Conservation (phyloP, 352 stramenopile species). For the Globisporangium sylvaticum region DNA sequence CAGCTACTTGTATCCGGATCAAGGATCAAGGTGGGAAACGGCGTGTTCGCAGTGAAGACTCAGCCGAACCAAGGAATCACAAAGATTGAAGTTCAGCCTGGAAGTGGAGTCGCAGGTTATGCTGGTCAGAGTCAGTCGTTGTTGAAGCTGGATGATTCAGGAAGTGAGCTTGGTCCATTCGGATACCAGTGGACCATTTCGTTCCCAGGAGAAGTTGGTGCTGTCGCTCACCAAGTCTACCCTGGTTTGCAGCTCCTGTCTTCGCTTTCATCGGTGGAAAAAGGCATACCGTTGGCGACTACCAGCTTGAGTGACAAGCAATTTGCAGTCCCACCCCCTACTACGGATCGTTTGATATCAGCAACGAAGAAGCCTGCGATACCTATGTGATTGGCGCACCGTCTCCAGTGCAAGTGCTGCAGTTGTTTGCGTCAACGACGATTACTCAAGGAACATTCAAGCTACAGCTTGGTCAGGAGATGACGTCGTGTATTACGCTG, state of each 20-base stretch:
- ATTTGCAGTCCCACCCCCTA: constrained; percentile 28
- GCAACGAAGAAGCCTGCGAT: constrained; percentile 51
- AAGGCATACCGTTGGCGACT: constrained; percentile 16
- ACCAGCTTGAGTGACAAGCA: constrained; percentile 24
- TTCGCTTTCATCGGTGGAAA: constrained; percentile 43
- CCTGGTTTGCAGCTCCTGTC: constrained; percentile 52
- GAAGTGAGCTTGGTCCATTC: constrained; percentile 32
- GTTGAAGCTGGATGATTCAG: constrained; percentile 38
- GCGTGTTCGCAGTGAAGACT: constrained; percentile 36
- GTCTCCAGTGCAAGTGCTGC: constrained; percentile 59
- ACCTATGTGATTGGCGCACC: constrained; percentile 59
- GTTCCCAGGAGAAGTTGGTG: constrained; percentile 45
- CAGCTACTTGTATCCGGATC: constrained; percentile 33
- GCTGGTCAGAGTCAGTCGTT: constrained; percentile 22
- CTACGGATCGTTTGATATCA: constrained; percentile 55
- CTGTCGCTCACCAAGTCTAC: constrained; percentile 29
- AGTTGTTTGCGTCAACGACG: constrained; percentile 64
- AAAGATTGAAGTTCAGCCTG: constrained; percentile 40
- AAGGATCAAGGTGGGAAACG: constrained; percentile 27
- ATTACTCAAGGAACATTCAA: constrained; percentile 51
- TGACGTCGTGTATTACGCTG: constrained; percentile 52
- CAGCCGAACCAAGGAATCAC: constrained; percentile 34
- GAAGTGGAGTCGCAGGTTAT: constrained; percentile 27
- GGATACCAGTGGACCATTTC: constrained; percentile 73
- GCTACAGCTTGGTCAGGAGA: constrained; percentile 47